A percentile compares a stretch with the other conserved stretches of the same genome.
These are phyloP conservation scores for Hymenoscyphus salicellus DNA, from an alignment of 2,329 filamentous ascomycete genomes.

Conservation along the genomic window DNA sequence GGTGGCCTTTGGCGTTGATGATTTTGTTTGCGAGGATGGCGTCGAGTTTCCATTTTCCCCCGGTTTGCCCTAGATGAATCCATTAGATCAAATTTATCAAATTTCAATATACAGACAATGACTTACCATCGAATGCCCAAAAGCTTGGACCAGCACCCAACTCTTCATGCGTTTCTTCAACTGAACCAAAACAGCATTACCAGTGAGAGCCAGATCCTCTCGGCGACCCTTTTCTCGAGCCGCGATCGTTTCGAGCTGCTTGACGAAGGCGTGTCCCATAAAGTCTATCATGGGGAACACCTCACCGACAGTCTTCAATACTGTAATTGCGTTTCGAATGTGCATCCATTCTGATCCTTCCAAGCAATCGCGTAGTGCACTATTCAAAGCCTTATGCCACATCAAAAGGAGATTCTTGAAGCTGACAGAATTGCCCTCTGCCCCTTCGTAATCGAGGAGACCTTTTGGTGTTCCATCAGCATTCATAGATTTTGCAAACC, in stretches of 20 bases:
- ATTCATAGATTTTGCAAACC: constrained; percentile 74
- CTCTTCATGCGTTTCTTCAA: constrained; percentile 63
- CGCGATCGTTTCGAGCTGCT: constrained; percentile 64
- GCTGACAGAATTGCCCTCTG: constrained; percentile 52
- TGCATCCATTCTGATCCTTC: constrained; percentile 91
- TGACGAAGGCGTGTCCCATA: constrained; percentile 68
- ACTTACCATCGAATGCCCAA: constrained; percentile 62
- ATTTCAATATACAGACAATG: neutral
- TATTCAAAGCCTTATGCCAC: constrained; percentile 83
- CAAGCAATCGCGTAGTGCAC: constrained; percentile 77
- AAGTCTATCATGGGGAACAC: constrained; percentile 87
- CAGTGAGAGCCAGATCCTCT: constrained; percentile 72
- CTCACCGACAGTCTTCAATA: constrained; percentile 76
- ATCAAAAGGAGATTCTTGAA: constrained; percentile 83
- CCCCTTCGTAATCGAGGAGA: constrained; percentile 78
- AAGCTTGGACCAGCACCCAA: constrained; percentile 74
- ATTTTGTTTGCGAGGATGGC: constrained; percentile 17
- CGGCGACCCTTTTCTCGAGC: constrained; percentile 61
- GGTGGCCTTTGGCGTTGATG: constrained; percentile 37
- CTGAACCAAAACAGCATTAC: constrained; percentile 67
- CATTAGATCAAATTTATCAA: neutral
- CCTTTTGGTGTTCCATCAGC: constrained; percentile 65
- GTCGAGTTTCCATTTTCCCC: neutral
- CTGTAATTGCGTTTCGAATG: constrained; percentile 89
- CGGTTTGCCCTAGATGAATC: neutral